Conservation (phyloP, 179 eudicot species). For the Heliamphora pulchella region DNA sequence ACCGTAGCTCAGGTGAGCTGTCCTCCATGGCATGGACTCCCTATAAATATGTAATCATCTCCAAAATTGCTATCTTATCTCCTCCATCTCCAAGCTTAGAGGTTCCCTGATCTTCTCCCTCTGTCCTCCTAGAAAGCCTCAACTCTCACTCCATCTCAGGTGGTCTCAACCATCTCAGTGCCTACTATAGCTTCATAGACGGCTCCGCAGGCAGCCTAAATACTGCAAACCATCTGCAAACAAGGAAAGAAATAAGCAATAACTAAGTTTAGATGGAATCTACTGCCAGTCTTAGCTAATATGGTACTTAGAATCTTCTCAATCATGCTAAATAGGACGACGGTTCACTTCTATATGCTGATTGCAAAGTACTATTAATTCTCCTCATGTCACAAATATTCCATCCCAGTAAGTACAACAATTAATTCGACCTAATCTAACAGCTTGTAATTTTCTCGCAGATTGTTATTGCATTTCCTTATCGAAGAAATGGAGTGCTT, state of each 20-base stretch:
- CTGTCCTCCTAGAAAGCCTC: no score
- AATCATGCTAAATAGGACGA: neutral
- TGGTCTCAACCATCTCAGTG: no score
- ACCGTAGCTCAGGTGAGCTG: no score
- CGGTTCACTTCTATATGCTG: neutral
- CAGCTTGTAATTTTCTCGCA: conserved; percentile 27
- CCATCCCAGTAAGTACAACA: conserved; percentile 7
- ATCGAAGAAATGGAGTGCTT: conserved; percentile 52
- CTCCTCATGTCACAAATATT: conserved; percentile 12
- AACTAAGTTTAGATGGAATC: neutral
- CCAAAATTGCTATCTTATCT: no score
- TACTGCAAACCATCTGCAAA: neutral
- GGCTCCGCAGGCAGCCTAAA: no score
- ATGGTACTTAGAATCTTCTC: neutral
- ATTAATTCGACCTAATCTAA: conserved; percentile 12
- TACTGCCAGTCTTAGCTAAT: neutral
- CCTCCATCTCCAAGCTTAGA: no score
- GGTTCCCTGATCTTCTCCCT: no score
- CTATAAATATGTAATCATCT: no score
- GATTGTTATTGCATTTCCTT: conserved; percentile 81
- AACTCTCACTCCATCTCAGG: no score
- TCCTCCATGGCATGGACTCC: no score
- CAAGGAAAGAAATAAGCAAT: neutral
- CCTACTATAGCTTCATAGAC: no score
- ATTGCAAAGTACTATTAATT: neutral